These are phyloP conservation scores for Leccinum disarticulatum DNA, from an alignment of 768 basidiomycete genomes.

Conservation along the genomic window DNA sequence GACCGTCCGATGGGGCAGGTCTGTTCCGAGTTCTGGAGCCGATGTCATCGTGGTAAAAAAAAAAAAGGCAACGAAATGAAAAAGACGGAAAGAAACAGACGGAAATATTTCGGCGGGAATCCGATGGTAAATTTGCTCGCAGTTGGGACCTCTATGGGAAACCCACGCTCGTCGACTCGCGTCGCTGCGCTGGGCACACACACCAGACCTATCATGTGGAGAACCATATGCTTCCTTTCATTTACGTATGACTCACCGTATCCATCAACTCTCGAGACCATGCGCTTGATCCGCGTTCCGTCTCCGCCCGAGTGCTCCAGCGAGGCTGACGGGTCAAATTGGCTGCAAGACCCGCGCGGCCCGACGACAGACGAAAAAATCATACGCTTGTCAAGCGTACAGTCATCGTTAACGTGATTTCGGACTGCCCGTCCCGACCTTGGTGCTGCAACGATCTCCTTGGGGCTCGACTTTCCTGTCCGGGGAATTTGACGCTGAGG, in stretches of 20 bases:
- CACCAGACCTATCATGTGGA: background rate
- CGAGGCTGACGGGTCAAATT: constrained; percentile 13
- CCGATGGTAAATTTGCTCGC: background rate
- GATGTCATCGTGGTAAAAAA: constrained; percentile 11
- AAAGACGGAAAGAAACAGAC: background rate
- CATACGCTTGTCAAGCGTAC: constrained; percentile 1
- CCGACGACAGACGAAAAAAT: background rate
- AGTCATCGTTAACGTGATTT: constrained; percentile 6
- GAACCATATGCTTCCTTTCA: constrained; percentile 6
- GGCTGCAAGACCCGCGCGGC: background rate
- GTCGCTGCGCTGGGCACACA: background rate
- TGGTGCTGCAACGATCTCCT: background rate
- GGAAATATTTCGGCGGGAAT: constrained; percentile 1
- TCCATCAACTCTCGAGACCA: constrained; percentile 13
- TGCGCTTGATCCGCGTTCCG: constrained; percentile 11
- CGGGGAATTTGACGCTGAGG: constrained; percentile 20
- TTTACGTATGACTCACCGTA: constrained; percentile 11
- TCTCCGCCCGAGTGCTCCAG: constrained; percentile 12
- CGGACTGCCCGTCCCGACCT: constrained; percentile 18
- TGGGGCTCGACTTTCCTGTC: constrained; percentile 16
- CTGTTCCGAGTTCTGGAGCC: constrained; percentile 9
- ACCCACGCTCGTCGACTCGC: background rate
- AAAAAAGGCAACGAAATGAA: background rate
- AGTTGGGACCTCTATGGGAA: background rate
- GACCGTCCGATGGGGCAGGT: background rate